A percentile compares a stretch with the other conserved stretches of the same genome.
Conservation (phyloP, 768 basidiomycete genomes). For the Lactarius hengduanensis region DNA sequence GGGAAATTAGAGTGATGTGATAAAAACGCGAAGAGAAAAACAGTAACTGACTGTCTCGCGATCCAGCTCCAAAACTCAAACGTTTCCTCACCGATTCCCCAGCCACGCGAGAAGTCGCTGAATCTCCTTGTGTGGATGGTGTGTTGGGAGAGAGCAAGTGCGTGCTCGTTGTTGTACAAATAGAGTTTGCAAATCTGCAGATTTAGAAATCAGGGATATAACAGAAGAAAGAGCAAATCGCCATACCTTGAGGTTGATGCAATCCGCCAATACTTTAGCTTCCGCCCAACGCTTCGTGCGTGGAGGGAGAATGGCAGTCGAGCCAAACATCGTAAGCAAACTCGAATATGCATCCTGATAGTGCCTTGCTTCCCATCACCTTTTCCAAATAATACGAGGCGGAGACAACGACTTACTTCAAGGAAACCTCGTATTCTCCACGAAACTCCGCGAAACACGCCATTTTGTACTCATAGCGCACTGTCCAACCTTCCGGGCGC, state of each 20-base stretch:
- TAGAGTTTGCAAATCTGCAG: conserved; percentile 83
- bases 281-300: conserved; percentile 98
- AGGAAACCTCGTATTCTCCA: conserved; percentile 86
- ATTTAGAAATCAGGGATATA: background rate
- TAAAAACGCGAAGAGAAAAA: background rate
- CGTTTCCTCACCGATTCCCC: conserved; percentile 96
- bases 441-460: conserved; percentile 95
- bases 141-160: conserved; percentile 78
- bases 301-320: conserved; percentile 80
- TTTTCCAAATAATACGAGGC: conserved; percentile 13
- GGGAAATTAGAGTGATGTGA: background rate
- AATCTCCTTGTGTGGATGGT: conserved; percentile 84
- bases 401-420: conserved; percentile 61
- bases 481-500: conserved; percentile 89
- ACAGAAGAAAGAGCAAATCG: background rate
- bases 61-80: conserved; percentile 99
- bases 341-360: conserved; percentile 92
- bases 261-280: conserved; percentile 94
- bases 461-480: conserved; percentile 97
- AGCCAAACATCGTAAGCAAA: conserved; percentile 85
- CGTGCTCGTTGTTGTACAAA: conserved; percentile 85
- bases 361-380: conserved; percentile 52
- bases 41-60: conserved; percentile 71
- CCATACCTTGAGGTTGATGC: conserved; percentile 82
- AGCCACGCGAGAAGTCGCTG: conserved; percentile 80